Evolutionary conservation across 352 stramenopile genomes (phyloP).

Genomic region (Phytopythium montanum): DNA sequence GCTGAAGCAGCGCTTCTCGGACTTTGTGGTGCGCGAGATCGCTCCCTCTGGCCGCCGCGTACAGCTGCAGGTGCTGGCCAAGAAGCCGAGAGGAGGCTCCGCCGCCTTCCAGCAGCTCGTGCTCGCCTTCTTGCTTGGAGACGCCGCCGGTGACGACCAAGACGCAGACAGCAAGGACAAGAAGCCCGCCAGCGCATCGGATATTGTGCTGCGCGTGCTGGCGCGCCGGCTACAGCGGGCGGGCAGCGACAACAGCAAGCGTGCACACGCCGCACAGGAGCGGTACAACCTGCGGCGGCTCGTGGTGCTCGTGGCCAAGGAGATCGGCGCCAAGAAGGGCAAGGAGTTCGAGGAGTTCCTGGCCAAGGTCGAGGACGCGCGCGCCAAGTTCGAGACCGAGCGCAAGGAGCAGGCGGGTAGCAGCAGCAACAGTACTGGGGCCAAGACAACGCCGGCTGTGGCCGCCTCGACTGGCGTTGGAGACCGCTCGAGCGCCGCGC

Average conservation of each 20-base stretch:
- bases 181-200: neutral
- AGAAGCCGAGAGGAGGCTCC: conserved; percentile 30
- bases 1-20: conserved; percentile 80
- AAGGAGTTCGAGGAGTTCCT: conserved; percentile 76
- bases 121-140: conserved; percentile 17
- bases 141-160: conserved; percentile 6
- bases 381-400: conserved; percentile 26
- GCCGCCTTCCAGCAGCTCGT: conserved; percentile 36
- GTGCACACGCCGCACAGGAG: conserved; percentile 34
- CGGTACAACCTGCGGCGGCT: conserved; percentile 44
- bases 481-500: conserved; percentile 1
- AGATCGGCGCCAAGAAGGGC: conserved; percentile 64
- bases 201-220: conserved; percentile 16
- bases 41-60: conserved; percentile 20
- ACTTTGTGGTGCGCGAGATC: conserved; percentile 86
- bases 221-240: conserved; percentile 24
- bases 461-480: neutral
- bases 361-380: conserved; percentile 37
- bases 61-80: conserved; percentile 28
- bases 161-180: neutral
- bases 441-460: conserved; percentile 1
- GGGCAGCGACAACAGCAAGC: conserved; percentile 11
- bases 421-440: neutral
- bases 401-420: conserved; percentile 4
- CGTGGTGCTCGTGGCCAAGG: conserved; percentile 39